Base-by-base conservation (phyloP, 2,329 filamentous ascomycete species). In the Stagonosporopsis vannaccii region DNA sequence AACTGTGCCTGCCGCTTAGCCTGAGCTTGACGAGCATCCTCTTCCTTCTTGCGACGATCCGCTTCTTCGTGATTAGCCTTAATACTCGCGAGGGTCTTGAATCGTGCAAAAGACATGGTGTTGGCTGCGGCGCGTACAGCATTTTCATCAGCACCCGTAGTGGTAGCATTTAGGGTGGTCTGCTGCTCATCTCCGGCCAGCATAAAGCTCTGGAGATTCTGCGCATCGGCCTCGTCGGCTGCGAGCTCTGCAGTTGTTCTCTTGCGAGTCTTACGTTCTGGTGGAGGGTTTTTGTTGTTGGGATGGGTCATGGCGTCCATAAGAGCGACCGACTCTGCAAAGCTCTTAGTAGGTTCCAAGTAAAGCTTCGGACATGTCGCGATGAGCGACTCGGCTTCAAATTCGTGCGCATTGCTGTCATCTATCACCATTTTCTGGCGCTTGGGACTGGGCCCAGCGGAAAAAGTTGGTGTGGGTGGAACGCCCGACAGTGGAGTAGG, bases 171-270 rank as follows among this genome's bases (percentile, higher is more conserved):
- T 13, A 81, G 81, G 36, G 81, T 84, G 1, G 89, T 82, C 57
- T 92, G 83, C 6, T 92, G 85, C 67, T 97, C 94, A 69, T 99
- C 95, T 77, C 93, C 87, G 20, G 91, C 88, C 46, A 98, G 87
- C 92, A 99, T 95, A 65, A 92, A 96, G 42, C 92, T 86, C 76
- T 99, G 93, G 62, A 92, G 88, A 56, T 92, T 91, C 20, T 93
- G 94, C 0, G 92, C 92, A 57, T 92, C 84, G 1, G 95, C 94
- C 77, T 99, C 93, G 70, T 99, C 95, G 7, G 94, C 94, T 8
- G 92, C 95, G 80, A 98, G 87, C 73, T 99, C 94, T 8, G 95
- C 95, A 17, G 96, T 89, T 0, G 95, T 99, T 60, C 94, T 87
- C 82, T 99, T 98, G 54, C 95, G 84, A 7, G 88, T 89, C 81